phyloP scores from a whole-genome alignment of 441 rosid genomes.

The Gossypium davidsonii region DNA sequence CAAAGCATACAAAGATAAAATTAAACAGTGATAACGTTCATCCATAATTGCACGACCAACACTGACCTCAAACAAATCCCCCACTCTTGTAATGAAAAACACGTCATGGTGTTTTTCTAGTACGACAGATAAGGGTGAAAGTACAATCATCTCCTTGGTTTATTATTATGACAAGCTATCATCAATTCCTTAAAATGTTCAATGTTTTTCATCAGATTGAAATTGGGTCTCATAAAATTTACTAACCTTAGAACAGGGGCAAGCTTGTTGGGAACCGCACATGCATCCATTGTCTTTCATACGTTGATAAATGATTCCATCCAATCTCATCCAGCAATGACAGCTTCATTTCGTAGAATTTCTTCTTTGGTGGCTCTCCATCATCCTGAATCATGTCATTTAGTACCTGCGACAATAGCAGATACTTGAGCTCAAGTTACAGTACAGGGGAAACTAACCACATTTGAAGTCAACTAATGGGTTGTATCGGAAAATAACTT shows the following conservation, averaged over 20 bases:
- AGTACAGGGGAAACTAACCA: neutral
- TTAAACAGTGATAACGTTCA: too few relatives aligned
- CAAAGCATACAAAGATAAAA: too few relatives aligned
- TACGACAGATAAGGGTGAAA: too few relatives aligned
- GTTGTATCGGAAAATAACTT: neutral
- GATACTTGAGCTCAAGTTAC: neutral
- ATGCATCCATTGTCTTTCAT: constrained; percentile 87
- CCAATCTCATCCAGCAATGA: constrained; percentile 71
- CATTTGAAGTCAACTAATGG: neutral
- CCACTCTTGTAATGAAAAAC: too few relatives aligned
- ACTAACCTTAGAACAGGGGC: constrained; percentile 54
- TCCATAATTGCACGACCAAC: too few relatives aligned
- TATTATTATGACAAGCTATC: too few relatives aligned
- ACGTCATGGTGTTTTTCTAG: too few relatives aligned
- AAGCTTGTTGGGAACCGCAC: constrained; percentile 74
- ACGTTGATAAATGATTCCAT: constrained; percentile 62
- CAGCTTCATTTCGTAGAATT: constrained; percentile 68
- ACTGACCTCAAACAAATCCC: too few relatives aligned
- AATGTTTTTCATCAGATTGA: neutral
- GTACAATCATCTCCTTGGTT: too few relatives aligned
- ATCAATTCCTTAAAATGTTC: neutral
- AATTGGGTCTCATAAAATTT: neutral
- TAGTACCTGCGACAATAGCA: constrained; percentile 42
- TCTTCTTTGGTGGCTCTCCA: constrained; percentile 67
- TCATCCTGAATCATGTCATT: constrained; percentile 75